Base-by-base conservation (phyloP, 306 rosid species). In the Trifolium fragiferum region DNA sequence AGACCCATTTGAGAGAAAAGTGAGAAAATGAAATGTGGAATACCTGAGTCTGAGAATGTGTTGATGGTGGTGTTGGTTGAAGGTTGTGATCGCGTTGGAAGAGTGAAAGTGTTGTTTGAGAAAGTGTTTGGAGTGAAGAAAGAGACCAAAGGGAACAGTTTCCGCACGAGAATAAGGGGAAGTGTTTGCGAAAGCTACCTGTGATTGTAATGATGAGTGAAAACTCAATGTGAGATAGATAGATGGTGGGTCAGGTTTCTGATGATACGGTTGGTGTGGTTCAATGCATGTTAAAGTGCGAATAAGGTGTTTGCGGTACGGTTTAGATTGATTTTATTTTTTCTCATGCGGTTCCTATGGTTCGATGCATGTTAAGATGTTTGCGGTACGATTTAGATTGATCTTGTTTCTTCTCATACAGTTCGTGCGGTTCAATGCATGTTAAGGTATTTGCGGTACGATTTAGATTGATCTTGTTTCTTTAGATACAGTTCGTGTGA, bases 111-210 rank as follows among this genome's bases (percentile, higher is more conserved):
- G 60, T 25, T 6, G 53, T 47, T 49, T 62, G 64, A 49, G 72
- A 15, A 66, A 44, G 35, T 25, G 58, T 21, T 49, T 7, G n/a
- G 71, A 32, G 57, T 13, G n/a, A 74, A 50, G 63, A 20, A 66
- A 67, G 51, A 65, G 72, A 75, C 16, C 74, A 75, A 84, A 76
- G 70, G 84, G 76, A 82, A 82, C 84, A 80, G 86, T 80, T 80
- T 25, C 72, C 74, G 78, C 77, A 80, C 81, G 37, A 62, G 18
- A 81, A 60, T 14, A 71, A 43, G 59, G 49, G 50, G 63, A 74
- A 30, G 41, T 59, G 81, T 38, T 73, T 44, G 75, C 37, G 79
- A 84, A 69, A 84, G 91, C 80, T 30, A 78, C 84, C 63, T 50
- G 72, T 43, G 77, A 59, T 66, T 50, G 57, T 80, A 82, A 70